Conservation (phyloP, 169 alveolate genomes). For the Plasmodium coatneyi region DNA sequence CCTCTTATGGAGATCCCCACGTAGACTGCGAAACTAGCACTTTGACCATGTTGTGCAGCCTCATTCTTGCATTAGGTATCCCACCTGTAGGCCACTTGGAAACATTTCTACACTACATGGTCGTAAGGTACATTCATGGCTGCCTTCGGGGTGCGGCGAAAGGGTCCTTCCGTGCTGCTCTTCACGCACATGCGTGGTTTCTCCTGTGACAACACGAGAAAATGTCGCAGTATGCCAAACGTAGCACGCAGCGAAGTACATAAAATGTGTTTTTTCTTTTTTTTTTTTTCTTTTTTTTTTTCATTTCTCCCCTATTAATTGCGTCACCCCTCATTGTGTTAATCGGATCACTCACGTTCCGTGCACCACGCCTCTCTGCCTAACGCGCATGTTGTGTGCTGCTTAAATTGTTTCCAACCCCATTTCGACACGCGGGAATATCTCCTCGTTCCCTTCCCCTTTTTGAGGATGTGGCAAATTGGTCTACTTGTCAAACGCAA, state of each 20-base stretch:
- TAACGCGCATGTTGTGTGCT: background rate
- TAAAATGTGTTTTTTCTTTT: background rate
- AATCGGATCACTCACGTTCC: background rate
- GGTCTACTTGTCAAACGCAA: background rate
- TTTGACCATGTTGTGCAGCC: background rate
- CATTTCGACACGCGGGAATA: background rate
- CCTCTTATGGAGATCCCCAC: background rate
- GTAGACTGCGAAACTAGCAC: background rate
- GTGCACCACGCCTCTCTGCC: background rate
- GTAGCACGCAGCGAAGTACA: background rate
- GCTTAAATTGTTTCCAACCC: background rate
- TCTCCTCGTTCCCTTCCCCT: background rate
- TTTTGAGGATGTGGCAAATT: background rate
- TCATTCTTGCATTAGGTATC: background rate
- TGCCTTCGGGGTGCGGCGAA: background rate
- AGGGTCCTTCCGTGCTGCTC: background rate
- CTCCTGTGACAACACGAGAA: background rate
- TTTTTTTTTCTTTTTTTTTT: background rate
- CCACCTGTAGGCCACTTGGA: background rate
- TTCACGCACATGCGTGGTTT: background rate
- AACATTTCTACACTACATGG: background rate
- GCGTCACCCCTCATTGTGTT: no score
- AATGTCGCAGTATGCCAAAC: background rate
- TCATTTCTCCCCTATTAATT: background rate
- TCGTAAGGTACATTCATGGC: background rate